Evolutionary conservation across 768 basidiomycete species (phyloP), one percentile per base, ranked within the genome.

Genomic region (Lentinula boryana): DNA sequence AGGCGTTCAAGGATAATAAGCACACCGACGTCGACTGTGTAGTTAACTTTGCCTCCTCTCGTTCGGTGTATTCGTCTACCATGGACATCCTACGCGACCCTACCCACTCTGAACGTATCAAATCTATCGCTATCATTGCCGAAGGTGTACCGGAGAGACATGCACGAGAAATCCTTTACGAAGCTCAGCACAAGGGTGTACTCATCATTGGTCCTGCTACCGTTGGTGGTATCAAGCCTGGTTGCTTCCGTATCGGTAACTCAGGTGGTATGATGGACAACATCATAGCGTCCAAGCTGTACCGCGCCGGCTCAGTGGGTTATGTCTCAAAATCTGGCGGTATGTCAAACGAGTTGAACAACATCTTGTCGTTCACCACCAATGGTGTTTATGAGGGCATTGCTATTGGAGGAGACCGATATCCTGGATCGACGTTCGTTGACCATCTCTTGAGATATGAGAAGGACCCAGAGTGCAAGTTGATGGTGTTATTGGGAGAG

Each of bases 201-300:
- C 82, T 95, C 71, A 95, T 98, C 78, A 77, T 84, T 61, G 55
- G 97, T 40, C 97, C 97, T 61, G 97, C 97, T 27, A 99, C 96
- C 54, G 96, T 98, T 58, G 96, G 96, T 78, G 96, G 96, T 70
- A 97, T 99, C 82, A 99, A 99, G 82, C 95, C 96, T 61, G 96
- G 96, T 46, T 98, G 96, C 81, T 98, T 98, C 91, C 86, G 95
- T 75, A 98, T 98, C 69, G 96, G 96, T 69, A 99, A 99, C 84
- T 95, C 93, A 62, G 96, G 96, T 81, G 96, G 91, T 70, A 98
- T 98, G 96, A 97, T 98, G 95, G 96, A 99, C 82, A 99, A 98
- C 82, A 95, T 98, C 78, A 97, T 98, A 71, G 80, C 95, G 6
- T 96, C 94, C 64, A 99, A 98, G 82, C 89, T 99, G 64, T 99